Conservation (phyloP, 495 filamentous ascomycete species). For the Schizothecium vesticola region DNA sequence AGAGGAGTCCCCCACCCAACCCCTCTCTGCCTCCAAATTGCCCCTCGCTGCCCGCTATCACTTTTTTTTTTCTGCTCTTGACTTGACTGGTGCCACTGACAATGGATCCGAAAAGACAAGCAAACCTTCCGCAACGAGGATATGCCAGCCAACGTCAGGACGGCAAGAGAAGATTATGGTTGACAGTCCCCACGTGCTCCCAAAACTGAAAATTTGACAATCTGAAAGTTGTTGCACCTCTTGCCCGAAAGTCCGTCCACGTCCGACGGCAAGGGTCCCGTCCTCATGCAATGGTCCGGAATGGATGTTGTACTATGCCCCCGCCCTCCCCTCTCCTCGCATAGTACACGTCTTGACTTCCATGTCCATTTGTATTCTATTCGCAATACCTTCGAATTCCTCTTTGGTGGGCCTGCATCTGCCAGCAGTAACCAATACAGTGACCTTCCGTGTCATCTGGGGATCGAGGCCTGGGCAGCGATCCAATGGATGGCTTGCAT, state of each 20-base stretch:
- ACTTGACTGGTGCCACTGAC: background rate
- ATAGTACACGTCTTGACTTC: background rate
- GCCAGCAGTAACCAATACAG: no score
- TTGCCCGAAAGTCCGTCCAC: background rate
- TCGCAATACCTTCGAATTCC: no score
- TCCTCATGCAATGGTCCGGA: background rate
- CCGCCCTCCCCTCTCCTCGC: background rate
- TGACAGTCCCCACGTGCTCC: background rate
- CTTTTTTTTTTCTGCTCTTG: background rate
- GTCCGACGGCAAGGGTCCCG: background rate
- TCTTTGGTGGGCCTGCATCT: no score
- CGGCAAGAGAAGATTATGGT: background rate
- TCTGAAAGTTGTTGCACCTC: background rate
- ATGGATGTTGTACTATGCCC: background rate
- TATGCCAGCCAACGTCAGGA: background rate
- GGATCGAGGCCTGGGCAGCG: slow-evolving; percentile 16
- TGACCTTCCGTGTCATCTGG: background rate
- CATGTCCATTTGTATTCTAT: background rate
- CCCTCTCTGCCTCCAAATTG: background rate
- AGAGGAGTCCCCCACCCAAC: background rate
- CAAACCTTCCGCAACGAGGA: background rate
- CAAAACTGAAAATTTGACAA: background rate
- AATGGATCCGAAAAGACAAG: background rate
- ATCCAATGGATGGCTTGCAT: slow-evolving; percentile 12
- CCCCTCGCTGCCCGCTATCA: background rate